phyloP scores from a whole-genome alignment of 2,329 filamentous ascomycete genomes.

The Fusarium sp. region DNA sequence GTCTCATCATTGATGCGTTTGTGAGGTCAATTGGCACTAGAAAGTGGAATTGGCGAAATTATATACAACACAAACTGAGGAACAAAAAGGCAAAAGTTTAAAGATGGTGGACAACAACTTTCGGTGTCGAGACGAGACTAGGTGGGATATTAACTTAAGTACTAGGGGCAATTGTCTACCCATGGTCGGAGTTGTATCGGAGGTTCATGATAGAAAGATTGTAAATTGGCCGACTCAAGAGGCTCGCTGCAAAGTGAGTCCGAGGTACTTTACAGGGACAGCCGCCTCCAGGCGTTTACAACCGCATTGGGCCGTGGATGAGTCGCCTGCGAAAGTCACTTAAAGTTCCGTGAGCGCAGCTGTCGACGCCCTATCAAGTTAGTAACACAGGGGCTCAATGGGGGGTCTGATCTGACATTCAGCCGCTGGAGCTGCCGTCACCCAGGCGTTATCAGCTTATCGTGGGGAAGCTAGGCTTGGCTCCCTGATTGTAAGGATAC shows the following conservation, averaged over 20 bases:
- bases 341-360: slow-evolving; percentile 27
- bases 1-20: slow-evolving; percentile 43
- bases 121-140: not conserved
- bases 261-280: slow-evolving; percentile 38
- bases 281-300: slow-evolving; percentile 41
- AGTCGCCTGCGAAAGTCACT: slow-evolving; percentile 24
- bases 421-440: not conserved
- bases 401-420: slow-evolving; percentile 10
- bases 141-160: slow-evolving; percentile 30
- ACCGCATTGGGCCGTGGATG: slow-evolving; percentile 36
- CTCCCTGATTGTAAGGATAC: slow-evolving; percentile 10
- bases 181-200: slow-evolving; percentile 43
- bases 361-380: slow-evolving; percentile 13
- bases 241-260: slow-evolving; percentile 18
- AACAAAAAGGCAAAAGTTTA: not conserved
- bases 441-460: slow-evolving; percentile 27
- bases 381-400: slow-evolving; percentile 6
- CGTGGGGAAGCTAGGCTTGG: slow-evolving; percentile 5
- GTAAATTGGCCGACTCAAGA: slow-evolving; percentile 35
- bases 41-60: not conserved
- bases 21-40: slow-evolving; percentile 4
- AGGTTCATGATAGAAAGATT: slow-evolving; percentile 32
- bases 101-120: not conserved
- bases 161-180: slow-evolving; percentile 23
- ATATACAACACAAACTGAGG: not conserved